These are phyloP conservation scores for Penicillium sp. DNA, from an alignment of 2,329 filamentous ascomycete species.

Conservation along the genomic window DNA sequence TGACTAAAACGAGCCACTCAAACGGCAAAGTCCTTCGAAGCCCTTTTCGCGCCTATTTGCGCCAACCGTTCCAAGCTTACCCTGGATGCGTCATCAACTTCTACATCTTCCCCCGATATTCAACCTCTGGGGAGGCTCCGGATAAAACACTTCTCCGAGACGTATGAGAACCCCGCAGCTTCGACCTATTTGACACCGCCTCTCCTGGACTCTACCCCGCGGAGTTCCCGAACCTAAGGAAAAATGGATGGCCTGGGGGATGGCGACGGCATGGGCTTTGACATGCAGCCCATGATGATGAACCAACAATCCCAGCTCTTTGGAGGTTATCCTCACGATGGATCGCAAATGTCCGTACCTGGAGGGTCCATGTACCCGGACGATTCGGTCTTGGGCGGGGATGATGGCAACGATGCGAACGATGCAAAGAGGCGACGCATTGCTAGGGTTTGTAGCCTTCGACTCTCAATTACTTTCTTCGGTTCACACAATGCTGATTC, in stretches of 20 bases:
- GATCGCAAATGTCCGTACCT: conserved; percentile 56
- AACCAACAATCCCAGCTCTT: conserved; percentile 65
- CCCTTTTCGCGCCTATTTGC: neutral
- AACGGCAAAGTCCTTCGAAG: neutral
- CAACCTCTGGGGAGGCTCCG: conserved; percentile 8
- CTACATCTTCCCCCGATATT: conserved; percentile 1
- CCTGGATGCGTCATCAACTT: conserved; percentile 11
- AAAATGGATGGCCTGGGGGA: conserved; percentile 40
- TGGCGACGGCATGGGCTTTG: conserved; percentile 43
- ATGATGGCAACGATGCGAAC: conserved; percentile 54
- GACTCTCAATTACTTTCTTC: neutral
- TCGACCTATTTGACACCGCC: conserved; percentile 15
- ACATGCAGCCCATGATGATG: conserved; percentile 54
- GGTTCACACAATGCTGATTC: conserved; percentile 1
- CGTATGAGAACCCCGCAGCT: conserved; percentile 18
- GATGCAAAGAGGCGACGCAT: conserved; percentile 89
- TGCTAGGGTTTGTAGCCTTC: conserved; percentile 64
- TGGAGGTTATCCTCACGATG: conserved; percentile 61
- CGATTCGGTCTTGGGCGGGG: conserved; percentile 44
- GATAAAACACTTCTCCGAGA: conserved; percentile 8
- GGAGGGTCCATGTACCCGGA: conserved; percentile 40
- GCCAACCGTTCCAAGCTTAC: neutral
- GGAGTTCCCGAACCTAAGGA: conserved; percentile 7
- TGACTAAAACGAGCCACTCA: neutral
- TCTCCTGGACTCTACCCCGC: conserved; percentile 19